These are phyloP conservation scores for Aspergillus diversus DNA, from an alignment of 495 filamentous ascomycete genomes.

Conservation along the genomic window DNA sequence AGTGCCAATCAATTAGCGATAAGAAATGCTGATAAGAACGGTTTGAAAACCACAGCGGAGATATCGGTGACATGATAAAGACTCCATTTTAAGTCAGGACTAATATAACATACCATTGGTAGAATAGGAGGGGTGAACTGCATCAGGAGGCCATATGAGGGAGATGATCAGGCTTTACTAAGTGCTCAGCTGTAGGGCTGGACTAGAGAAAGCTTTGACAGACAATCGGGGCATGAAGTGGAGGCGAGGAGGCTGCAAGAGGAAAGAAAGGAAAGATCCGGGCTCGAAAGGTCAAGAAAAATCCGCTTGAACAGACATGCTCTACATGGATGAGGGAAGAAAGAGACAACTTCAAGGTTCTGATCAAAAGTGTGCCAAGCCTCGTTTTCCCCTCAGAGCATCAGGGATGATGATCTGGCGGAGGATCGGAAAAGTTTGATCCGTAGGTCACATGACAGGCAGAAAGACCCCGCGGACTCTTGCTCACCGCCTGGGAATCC, in stretches of 20 bases:
- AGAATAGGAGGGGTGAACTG: slow-evolving; percentile 10
- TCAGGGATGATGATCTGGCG: slow-evolving; percentile 31
- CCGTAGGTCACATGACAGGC: slow-evolving; percentile 31
- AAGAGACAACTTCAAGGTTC: slow-evolving; percentile 16
- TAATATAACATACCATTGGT: slow-evolving; percentile 23
- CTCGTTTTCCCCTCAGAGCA: slow-evolving; percentile 29
- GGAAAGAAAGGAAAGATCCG: neutral
- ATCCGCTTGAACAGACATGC: slow-evolving; percentile 1
- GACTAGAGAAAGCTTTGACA: slow-evolving; percentile 8
- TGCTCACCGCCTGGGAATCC: slow-evolving; percentile 33
- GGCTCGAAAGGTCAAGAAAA: neutral
- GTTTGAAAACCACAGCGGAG: neutral
- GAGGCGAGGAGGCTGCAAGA: neutral
- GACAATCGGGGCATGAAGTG: slow-evolving; percentile 5
- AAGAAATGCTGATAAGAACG: slow-evolving; percentile 13
- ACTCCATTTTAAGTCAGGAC: neutral
- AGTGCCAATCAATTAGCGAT: slow-evolving; percentile 24
- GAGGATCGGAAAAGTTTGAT: slow-evolving; percentile 25
- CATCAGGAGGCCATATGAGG: slow-evolving; percentile 16
- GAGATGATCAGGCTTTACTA: slow-evolving; percentile 22
- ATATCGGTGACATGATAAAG: neutral
- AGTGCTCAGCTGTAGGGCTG: slow-evolving; percentile 14
- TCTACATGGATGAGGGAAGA: slow-evolving; percentile 15
- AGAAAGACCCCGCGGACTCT: slow-evolving; percentile 32
- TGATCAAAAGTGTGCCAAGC: slow-evolving; percentile 26